These are phyloP conservation scores for Ceriops decandra DNA, from an alignment of 345 rosid species.

Conservation along the genomic window DNA sequence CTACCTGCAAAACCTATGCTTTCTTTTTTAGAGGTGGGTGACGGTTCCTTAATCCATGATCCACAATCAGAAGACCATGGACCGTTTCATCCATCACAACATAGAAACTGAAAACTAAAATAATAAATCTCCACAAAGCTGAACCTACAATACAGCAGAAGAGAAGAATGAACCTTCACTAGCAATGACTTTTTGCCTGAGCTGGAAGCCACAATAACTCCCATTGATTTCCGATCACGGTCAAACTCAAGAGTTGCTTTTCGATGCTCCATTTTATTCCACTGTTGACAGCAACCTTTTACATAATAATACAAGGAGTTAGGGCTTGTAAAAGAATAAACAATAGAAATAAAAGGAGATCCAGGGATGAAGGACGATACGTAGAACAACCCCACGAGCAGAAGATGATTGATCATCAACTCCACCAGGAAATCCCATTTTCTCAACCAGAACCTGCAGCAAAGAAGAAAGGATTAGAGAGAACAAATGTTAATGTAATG, in stretches of 20 bases:
- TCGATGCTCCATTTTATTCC: slow-evolving; percentile 68
- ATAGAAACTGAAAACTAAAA: not conserved
- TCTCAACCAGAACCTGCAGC: slow-evolving; percentile 83
- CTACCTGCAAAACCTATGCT: no score
- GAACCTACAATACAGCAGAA: not conserved
- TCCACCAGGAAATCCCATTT: slow-evolving; percentile 81
- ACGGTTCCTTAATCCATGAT: no score
- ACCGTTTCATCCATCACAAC: not conserved
- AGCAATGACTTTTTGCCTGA: slow-evolving; percentile 60
- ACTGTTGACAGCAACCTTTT: slow-evolving; percentile 61
- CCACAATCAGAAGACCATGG: no score
- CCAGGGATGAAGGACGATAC: slow-evolving; percentile 36
- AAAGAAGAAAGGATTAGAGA: slow-evolving; percentile 1
- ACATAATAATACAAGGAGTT: not conserved
- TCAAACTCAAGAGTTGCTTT: slow-evolving; percentile 96
- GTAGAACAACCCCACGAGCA: slow-evolving; percentile 36
- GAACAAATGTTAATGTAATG: not conserved
- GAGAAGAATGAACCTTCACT: slow-evolving; percentile 57
- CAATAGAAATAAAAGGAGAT: slow-evolving; percentile 1
- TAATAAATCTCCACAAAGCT: not conserved
- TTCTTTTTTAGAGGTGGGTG: no score
- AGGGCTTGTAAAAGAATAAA: not conserved
- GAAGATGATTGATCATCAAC: slow-evolving; percentile 34
- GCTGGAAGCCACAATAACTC: slow-evolving; percentile 82
- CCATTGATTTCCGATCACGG: slow-evolving; percentile 93